These are phyloP conservation scores for Piloderma croceum DNA, from an alignment of 768 basidiomycete genomes.

Conservation along the genomic window DNA sequence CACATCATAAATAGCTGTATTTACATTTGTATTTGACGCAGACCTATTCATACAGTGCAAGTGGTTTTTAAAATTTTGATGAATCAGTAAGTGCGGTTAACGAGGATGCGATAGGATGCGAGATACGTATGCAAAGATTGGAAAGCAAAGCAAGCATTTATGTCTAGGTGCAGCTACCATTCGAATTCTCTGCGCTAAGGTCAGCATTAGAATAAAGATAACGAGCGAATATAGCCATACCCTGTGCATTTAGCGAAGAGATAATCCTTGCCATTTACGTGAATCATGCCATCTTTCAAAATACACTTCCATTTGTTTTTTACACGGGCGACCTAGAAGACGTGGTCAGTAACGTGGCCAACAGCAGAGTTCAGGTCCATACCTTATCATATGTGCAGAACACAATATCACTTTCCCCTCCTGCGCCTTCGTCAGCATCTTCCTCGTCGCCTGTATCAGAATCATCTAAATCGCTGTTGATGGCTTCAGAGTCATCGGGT, in stretches of 20 bases:
- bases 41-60: too few species aligned
- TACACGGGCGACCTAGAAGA: slow-evolving; percentile 84
- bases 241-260: slow-evolving; percentile 95
- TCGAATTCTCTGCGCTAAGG: slow-evolving; percentile 35
- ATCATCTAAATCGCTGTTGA: slow-evolving; percentile 96
- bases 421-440: slow-evolving; percentile 71
- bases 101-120: too few species aligned
- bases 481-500: slow-evolving; percentile 68
- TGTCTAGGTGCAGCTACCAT: slow-evolving; percentile 26
- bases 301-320: slow-evolving; percentile 99
- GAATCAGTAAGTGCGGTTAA: too few species aligned
- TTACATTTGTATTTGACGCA: too few species aligned
- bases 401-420: slow-evolving; percentile 83
- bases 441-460: slow-evolving; percentile 85
- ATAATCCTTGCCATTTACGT: slow-evolving; percentile 95
- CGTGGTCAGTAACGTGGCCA: slow-evolving; percentile 2
- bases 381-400: slow-evolving; percentile 99
- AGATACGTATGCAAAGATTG: too few species aligned
- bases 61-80: too few species aligned
- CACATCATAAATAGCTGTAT: too few species aligned
- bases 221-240: slow-evolving; percentile 41
- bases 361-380: slow-evolving; percentile 13
- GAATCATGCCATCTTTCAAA: slow-evolving; percentile 96
- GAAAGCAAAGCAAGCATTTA: too few species aligned
- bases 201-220: background rate